Base-by-base conservation (phyloP, 2,329 filamentous ascomycete genomes). In the Penicillium hordei region DNA sequence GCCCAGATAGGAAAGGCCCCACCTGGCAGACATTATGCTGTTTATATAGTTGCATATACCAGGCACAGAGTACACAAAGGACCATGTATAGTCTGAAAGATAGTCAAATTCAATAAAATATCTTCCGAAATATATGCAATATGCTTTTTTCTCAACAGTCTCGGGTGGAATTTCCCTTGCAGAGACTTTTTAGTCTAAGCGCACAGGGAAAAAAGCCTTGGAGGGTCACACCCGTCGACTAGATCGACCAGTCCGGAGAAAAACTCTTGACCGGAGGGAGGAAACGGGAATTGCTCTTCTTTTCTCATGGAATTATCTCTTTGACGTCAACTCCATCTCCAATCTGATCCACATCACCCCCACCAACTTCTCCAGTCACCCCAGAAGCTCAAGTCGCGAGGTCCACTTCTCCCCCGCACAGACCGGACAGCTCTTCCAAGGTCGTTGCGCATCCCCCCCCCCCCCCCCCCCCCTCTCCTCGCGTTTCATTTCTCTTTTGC, bases 321-420 rank as follows among this genome's bases (percentile, higher is more conserved):
- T 33, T 5, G 12, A 27, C 29, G 8, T 19, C 23, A 25, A 19
- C 29, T 52, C n/a, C 39, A 25, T n/a, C 49, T 25, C 31, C 42
- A 48, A 42, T 25, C 21, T 15, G 31, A 51, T 50, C 52, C 29
- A 48, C n/a, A 38, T n/a, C 29, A 27, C 8, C 10, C 19, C 23
- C 38, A 45, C 36, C 45, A 27, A 54, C 45, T 45, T 21, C 33
- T 27, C 36, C 25, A 43, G 38, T 46, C 44, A 33, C 58, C 39
- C 56, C 52, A 45, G 44, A 36, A 45, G 29, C 21, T n/a, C 44
- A 36, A 58, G 38, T 29, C 34, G 10, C 55, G 54, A 38, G 51
- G 46, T 43, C 52, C 52, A 52, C 54, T 55, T 59, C 52, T 51
- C 63, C 63, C 65, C 65, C 65, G 64, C 65, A 65, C 65, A 66